Percentiles rank a stretch among this genome's conserved stretches.
Evolutionary conservation across 108 stramenopile species (phyloP).

Genomic region (Pseudonitzschia multiseries): DNA sequence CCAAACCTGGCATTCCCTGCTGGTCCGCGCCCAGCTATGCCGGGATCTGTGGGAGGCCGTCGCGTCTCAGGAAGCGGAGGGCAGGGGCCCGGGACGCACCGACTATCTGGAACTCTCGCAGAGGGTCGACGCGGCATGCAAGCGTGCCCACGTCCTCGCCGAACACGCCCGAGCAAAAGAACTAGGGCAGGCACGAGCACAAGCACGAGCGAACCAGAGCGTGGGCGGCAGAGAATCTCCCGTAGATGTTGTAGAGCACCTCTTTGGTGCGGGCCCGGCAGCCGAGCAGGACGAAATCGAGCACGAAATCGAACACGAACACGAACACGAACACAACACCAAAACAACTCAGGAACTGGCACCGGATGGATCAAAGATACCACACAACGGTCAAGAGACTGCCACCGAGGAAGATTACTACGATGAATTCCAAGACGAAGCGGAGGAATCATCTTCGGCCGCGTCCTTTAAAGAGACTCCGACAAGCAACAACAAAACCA

Average conservation of each 20-base stretch:
- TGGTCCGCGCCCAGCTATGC: constrained; percentile 32
- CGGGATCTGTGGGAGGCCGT: constrained; percentile 32
- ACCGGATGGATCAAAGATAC: background rate
- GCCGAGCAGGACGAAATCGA: background rate
- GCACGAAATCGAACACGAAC: background rate
- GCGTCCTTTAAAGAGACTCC: background rate
- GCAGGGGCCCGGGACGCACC: background rate
- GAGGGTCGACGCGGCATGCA: constrained; percentile 29
- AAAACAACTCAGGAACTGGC: background rate
- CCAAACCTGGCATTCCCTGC: constrained; percentile 26
- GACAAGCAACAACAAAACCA: background rate
- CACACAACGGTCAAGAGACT: background rate
- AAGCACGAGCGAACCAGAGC: background rate
- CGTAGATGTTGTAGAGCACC: constrained; percentile 23
- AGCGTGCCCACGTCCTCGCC: constrained; percentile 23
- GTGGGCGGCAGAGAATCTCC: background rate
- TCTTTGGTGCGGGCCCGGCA: constrained; percentile 18
- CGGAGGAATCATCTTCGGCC: background rate
- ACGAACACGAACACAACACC: background rate
- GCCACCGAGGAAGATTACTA: constrained; percentile 22
- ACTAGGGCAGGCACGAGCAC: constrained; percentile 23
- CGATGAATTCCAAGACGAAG: constrained; percentile 2
- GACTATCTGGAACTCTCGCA: constrained; percentile 14
- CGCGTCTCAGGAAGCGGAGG: background rate
- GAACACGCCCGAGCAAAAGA: background rate